Percentiles rank a stretch among this genome's conserved stretches.
phyloP scores from a whole-genome alignment of 306 rosid species.

The Psophocarpus tetragonolobus region DNA sequence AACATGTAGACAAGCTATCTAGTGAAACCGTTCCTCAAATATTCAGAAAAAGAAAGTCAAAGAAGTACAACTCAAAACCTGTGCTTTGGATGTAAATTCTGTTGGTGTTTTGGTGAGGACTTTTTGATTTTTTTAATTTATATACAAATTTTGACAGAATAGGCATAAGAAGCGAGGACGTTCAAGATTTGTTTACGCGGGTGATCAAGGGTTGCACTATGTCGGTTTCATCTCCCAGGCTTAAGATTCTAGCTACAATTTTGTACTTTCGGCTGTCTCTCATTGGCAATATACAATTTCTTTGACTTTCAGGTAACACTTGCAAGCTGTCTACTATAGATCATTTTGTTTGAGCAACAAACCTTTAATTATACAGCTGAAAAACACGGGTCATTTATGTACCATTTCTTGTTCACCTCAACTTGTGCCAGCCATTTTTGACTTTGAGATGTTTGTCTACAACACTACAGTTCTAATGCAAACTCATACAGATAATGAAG shows the following conservation, averaged over 20 bases:
- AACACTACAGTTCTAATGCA: constrained; percentile 81
- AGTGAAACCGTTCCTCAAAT: constrained; percentile 69
- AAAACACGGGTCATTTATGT: background rate
- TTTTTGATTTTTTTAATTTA: no score
- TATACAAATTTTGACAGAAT: no score
- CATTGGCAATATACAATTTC: constrained; percentile 49
- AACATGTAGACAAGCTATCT: constrained; percentile 68
- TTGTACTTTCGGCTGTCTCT: constrained; percentile 67
- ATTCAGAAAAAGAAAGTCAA: constrained; percentile 68
- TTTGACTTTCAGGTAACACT: constrained; percentile 81
- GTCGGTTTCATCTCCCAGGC: constrained; percentile 87
- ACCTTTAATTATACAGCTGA: background rate
- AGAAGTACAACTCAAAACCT: constrained; percentile 52
- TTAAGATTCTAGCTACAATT: constrained; percentile 75
- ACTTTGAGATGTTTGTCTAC: constrained; percentile 85
- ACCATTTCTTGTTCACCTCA: constrained; percentile 33
- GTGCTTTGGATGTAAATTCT: background rate
- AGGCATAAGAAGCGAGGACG: constrained; percentile 82
- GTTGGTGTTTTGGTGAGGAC: no score
- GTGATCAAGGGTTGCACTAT: constrained; percentile 65
- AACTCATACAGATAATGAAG: constrained; percentile 84
- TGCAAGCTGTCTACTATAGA: background rate
- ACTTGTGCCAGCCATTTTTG: constrained; percentile 89
- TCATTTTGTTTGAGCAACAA: background rate
- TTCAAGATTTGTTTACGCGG: constrained; percentile 60